Evolutionary conservation across 352 stramenopile species (phyloP).

Genomic region (Globisporangium canariense): DNA sequence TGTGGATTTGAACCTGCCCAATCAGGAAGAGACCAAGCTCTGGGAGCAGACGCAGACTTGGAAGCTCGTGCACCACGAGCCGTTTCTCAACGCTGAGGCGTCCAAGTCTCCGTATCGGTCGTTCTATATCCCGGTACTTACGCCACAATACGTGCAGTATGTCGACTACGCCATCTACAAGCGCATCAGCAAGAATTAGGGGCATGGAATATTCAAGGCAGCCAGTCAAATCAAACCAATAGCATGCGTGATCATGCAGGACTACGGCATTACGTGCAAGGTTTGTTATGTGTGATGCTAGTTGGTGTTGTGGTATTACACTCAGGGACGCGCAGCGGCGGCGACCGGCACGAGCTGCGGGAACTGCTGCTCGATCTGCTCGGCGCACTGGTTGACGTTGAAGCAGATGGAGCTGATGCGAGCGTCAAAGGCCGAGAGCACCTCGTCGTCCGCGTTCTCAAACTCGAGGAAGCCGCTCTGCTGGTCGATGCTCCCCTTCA

Average conservation of each 20-base stretch:
- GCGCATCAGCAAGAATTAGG: slow-evolving; percentile 21
- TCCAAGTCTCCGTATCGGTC: slow-evolving; percentile 65
- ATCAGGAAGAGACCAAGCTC: slow-evolving; percentile 62
- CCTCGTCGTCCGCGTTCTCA: slow-evolving; percentile 73
- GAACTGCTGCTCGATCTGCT: slow-evolving; percentile 79
- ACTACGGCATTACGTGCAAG: neutral
- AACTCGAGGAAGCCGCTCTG: slow-evolving; percentile 84
- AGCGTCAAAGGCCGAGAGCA: slow-evolving; percentile 66
- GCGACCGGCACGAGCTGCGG: slow-evolving; percentile 34
- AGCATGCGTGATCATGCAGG: neutral
- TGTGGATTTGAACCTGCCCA: slow-evolving; percentile 79
- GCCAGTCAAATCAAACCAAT: neutral
- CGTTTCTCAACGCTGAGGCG: slow-evolving; percentile 59
- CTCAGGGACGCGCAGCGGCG: slow-evolving; percentile 14
- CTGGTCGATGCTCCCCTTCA: slow-evolving; percentile 92
- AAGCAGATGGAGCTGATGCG: slow-evolving; percentile 82
- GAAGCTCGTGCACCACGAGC: slow-evolving; percentile 44
- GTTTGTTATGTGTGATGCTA: neutral
- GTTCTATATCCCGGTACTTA: slow-evolving; percentile 78
- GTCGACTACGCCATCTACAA: slow-evolving; percentile 69
- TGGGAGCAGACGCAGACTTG: slow-evolving; percentile 52
- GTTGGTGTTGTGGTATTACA: neutral
- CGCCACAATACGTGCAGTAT: slow-evolving; percentile 48
- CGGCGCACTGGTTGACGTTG: slow-evolving; percentile 82
- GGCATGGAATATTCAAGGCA: neutral